phyloP scores from a whole-genome alignment of 2,329 filamentous ascomycete species.

The Epichloe gansuensis region DNA sequence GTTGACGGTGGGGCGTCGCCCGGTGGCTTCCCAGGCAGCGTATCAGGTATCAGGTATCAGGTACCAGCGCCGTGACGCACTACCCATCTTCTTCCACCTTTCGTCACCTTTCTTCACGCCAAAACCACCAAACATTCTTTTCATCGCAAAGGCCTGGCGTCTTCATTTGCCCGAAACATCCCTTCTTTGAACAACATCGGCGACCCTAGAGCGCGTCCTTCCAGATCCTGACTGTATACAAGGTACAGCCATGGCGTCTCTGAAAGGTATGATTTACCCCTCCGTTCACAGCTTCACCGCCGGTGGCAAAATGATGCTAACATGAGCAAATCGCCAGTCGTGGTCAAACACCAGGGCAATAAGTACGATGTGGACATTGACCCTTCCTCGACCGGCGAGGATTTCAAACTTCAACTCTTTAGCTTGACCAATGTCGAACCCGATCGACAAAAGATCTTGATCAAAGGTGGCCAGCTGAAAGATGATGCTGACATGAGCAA shows the following conservation, averaged over 20 bases:
- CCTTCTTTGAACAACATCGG: neutral
- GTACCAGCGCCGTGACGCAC: constrained; percentile 1
- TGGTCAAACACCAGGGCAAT: constrained; percentile 91
- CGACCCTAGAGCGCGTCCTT: neutral
- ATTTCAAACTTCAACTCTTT: constrained; percentile 91
- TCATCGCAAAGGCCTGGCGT: neutral
- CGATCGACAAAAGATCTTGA: constrained; percentile 86
- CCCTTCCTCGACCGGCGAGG: constrained; percentile 70
- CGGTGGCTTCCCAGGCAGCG: neutral
- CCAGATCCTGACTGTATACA: neutral
- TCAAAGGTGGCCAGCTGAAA: constrained; percentile 91
- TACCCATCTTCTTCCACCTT: neutral
- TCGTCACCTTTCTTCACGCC: neutral
- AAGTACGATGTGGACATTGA: constrained; percentile 93
- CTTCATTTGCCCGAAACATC: neutral
- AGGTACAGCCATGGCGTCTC: constrained; percentile 31
- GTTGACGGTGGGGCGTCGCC: neutral
- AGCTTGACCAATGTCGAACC: constrained; percentile 94
- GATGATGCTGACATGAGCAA: constrained; percentile 82
- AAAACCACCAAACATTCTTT: neutral
- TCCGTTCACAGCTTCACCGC: constrained; percentile 5
- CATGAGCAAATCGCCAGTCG: constrained; percentile 33
- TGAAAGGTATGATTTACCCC: constrained; percentile 33
- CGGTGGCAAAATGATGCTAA: constrained; percentile 9
- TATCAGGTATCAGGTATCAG: neutral